Conservation (phyloP, 2,329 filamentous ascomycete species). For the Westerdykella aurantiaca region DNA sequence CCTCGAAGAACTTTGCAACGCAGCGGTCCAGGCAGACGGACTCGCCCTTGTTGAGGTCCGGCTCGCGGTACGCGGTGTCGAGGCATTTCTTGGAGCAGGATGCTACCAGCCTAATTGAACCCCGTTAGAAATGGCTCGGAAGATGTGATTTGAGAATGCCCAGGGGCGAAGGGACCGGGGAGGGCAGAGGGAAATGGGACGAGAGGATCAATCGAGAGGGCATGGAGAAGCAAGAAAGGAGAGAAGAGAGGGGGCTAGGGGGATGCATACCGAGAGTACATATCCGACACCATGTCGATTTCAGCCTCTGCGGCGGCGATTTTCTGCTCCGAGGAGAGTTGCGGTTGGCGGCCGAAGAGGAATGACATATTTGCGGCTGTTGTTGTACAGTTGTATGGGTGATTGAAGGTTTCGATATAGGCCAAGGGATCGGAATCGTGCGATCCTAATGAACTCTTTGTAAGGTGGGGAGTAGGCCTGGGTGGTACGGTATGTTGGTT, state of each 20-base stretch:
- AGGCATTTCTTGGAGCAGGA: conserved; percentile 94
- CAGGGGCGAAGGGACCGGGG: not conserved
- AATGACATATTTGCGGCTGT: conserved; percentile 28
- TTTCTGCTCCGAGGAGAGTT: conserved; percentile 94
- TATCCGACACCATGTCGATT: conserved; percentile 95
- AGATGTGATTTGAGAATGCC: not conserved
- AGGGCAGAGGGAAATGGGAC: not conserved
- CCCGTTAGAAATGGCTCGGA: not conserved
- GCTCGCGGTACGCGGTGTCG: conserved; percentile 86
- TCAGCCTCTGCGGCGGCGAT: conserved; percentile 94
- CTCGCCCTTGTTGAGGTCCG: conserved; percentile 97
- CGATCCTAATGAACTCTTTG: no score
- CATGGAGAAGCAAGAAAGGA: not conserved
- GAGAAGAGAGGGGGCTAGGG: not conserved
- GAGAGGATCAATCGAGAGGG: not conserved
- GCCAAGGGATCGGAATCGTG: not conserved
- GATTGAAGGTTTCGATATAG: not conserved
- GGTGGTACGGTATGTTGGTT: no score
- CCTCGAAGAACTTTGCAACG: conserved; percentile 96
- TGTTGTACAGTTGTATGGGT: not conserved
- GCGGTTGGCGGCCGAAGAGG: conserved; percentile 58
- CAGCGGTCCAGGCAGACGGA: conserved; percentile 97
- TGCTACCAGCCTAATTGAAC: conserved; percentile 62
- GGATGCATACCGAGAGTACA: conserved; percentile 81
- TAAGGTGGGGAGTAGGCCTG: no score